Evolutionary conservation across 2,329 filamentous ascomycete species (phyloP).

Genomic region (Claviceps pusilla): DNA sequence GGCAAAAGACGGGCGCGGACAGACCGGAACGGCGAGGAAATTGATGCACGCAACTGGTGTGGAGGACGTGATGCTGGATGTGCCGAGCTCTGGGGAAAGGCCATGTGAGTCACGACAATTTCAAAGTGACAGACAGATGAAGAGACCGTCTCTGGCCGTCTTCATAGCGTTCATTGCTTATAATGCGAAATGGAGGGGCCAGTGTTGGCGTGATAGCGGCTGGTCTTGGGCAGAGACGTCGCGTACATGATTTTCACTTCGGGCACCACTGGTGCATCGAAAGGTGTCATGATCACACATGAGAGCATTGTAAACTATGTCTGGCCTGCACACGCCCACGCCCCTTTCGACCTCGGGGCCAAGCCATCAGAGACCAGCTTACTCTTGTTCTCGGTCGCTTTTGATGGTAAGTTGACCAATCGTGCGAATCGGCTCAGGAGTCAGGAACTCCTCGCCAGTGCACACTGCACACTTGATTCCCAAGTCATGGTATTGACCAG

Average conservation of each 20-base stretch:
- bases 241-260: constrained; percentile 6
- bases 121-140: too few species aligned
- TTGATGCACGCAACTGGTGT: constrained; percentile 41
- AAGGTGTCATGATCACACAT: constrained; percentile 20
- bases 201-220: not conserved
- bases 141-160: too few species aligned
- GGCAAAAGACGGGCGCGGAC: constrained; percentile 23
- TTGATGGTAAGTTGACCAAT: constrained; percentile 11
- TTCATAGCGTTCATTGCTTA: too few species aligned
- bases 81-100: constrained; percentile 34
- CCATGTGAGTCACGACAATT: too few species aligned
- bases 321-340: not conserved
- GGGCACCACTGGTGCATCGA: constrained; percentile 29
- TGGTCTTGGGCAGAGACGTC: constrained; percentile 19
- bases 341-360: not conserved
- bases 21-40: constrained; percentile 24
- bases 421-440: too few species aligned
- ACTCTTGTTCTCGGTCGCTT: constrained; percentile 12
- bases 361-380: constrained; percentile 6
- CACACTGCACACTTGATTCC: too few species aligned
- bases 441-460: too few species aligned
- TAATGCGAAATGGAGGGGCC: too few species aligned
- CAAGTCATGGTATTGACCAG: not conserved
- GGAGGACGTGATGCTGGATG: constrained; percentile 38
- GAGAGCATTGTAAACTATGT: constrained; percentile 1